Evolutionary conservation across 257 asterid genomes (phyloP), one percentile per base, ranked within the genome.

Genomic region (Capsicum pubescens): DNA sequence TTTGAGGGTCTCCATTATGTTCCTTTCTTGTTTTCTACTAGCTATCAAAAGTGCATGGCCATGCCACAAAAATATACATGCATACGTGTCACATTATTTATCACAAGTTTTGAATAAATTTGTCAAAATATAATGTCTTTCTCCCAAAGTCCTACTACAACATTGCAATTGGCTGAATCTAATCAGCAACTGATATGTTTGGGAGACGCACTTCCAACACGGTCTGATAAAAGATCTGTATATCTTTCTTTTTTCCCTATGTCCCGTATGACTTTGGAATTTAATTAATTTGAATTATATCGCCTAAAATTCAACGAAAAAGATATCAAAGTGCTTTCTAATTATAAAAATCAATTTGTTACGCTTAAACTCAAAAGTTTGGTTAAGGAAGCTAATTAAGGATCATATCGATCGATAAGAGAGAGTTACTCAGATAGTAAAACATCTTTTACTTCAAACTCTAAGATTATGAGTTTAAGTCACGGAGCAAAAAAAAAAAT

Each of bases 51-150:
- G 60, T 12, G 10, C 3, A 8, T 10, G 39, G 2, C 44, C 19
- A 72, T 52, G 60, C 60, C 60, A 12, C 80, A 72, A 48, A 68
- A 72, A 72, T 72, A 72, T 48, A 19, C 6, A 72, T 19, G n/a
- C 39, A 72, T 50, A 72, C 80, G 80, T 72, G 60, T 59, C 80
- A 48, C 60, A 8, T 72, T 72, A 72, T 19, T 72, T 6, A 48
- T 72, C 80, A 69, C 77, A 69, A 39, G 14, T 69, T 69, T 69
- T 5, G 54, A 17, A 39, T 39, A 15, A 69, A 10, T 36, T 39
- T 69, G 54, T 39, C 77, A 72, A 72, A 44, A 48, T 72, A 59
- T 72, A 26, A 46, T 72, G 80, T 72, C 44, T 19, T 48, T 48
- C 19, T 39, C 77, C 13, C 8, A 72, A 71, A 17, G 19, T 72